Percentiles rank a stretch among this genome's conserved stretches.
Conservation (phyloP, 805 yeast genomes). For the Lipomyces starkeyi region DNA sequence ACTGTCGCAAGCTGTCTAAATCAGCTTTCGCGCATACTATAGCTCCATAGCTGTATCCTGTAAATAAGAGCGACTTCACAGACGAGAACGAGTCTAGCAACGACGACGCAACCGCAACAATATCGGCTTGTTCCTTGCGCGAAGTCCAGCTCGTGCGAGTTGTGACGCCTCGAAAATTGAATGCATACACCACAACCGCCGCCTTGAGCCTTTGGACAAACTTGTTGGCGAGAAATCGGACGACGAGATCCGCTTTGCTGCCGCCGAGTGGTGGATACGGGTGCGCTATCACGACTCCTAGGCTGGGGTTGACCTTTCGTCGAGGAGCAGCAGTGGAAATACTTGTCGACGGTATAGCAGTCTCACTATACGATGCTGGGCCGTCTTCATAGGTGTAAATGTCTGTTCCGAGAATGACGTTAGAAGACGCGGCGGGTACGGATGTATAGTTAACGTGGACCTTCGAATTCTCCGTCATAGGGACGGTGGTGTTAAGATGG, state of each 20-base stretch:
- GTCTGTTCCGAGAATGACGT: constrained; percentile 29
- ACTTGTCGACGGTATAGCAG: constrained; percentile 12
- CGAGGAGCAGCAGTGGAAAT: constrained; percentile 11
- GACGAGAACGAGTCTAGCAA: constrained; percentile 11
- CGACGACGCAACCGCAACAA: constrained; percentile 20
- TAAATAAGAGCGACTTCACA: constrained; percentile 25
- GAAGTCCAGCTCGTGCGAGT: constrained; percentile 33
- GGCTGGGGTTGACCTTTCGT: constrained; percentile 18
- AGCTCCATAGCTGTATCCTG: constrained; percentile 35
- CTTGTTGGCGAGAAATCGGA: constrained; percentile 25
- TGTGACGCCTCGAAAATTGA: constrained; percentile 36
- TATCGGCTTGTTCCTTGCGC: constrained; percentile 24
- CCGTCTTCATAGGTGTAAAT: constrained; percentile 28
- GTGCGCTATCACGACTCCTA: constrained; percentile 36
- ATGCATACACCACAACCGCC: constrained; percentile 29
- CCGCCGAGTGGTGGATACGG: constrained; percentile 38
- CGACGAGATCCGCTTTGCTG: constrained; percentile 29
- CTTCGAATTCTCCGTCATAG: not conserved
- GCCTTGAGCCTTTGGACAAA: constrained; percentile 12
- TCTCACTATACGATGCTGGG: constrained; percentile 12
- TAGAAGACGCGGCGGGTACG: constrained; percentile 22
- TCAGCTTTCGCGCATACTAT: constrained; percentile 23
- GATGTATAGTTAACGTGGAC: constrained; percentile 30
- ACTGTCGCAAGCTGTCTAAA: not conserved
- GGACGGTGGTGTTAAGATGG: not conserved